A percentile compares a stretch with the other conserved stretches of the same genome.
Evolutionary conservation across 1,284 basidiomycete species (phyloP).

Genomic region (Chalciporus sp.): DNA sequence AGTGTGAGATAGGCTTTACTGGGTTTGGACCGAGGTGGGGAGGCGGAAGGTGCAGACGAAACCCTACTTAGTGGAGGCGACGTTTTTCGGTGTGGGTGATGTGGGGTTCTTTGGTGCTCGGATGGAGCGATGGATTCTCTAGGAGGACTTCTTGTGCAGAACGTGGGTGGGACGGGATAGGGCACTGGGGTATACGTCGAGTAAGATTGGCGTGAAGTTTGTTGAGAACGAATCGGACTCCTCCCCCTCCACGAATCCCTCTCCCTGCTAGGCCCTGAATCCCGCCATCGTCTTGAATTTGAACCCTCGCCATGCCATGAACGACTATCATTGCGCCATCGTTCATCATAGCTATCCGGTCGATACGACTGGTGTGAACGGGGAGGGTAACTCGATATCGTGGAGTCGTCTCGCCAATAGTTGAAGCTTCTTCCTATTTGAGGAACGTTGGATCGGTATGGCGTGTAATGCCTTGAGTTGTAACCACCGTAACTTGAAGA

Average conservation of each 20-base stretch:
- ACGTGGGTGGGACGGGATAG: conserved; percentile 3
- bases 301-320: conserved; percentile 12
- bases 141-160: conserved; percentile 10
- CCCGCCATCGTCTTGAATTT: conserved; percentile 6
- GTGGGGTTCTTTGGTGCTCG: not conserved
- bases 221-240: not conserved
- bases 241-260: conserved; percentile 8
- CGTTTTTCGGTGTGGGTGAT: not conserved
- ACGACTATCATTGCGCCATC: conserved; percentile 12
- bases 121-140: not conserved
- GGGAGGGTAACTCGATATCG: not conserved
- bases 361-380: conserved; percentile 14
- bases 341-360: conserved; percentile 9
- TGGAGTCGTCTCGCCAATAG: conserved; percentile 27
- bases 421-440: conserved; percentile 14
- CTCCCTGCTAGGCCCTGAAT: conserved; percentile 6
- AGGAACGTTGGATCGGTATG: not conserved
- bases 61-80: conserved; percentile 7
- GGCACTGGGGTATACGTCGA: conserved; percentile 12
- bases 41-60: not conserved
- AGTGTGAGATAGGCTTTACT: conserved; percentile 42
- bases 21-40: conserved; percentile 26
- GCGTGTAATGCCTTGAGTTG: conserved; percentile 8
- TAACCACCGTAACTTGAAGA: conserved; percentile 9
- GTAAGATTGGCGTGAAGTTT: conserved; percentile 8